Percentiles rank a stretch among this genome's conserved stretches.
phyloP scores from a whole-genome alignment of 352 stramenopile genomes.

The Phytophthora megakarya region DNA sequence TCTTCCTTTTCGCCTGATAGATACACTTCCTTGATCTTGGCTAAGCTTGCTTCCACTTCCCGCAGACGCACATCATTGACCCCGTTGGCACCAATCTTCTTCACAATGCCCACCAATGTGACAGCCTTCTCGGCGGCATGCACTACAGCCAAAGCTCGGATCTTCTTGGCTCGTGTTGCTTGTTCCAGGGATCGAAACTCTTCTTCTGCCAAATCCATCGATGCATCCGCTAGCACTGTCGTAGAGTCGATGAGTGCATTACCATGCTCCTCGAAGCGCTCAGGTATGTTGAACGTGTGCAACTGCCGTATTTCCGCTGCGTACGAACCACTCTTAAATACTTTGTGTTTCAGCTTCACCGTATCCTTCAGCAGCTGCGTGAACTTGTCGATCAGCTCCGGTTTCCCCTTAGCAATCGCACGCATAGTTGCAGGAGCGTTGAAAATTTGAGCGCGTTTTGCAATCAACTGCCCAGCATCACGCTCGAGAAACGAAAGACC shows the following conservation, averaged over 20 bases:
- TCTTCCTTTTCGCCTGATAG: conserved; percentile 69
- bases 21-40: conserved; percentile 64
- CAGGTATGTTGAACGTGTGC: conserved; percentile 60
- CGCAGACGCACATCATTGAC: conserved; percentile 56
- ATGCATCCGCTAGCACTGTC: conserved; percentile 58
- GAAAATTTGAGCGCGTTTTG: conserved; percentile 73
- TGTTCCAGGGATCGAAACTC: conserved; percentile 72
- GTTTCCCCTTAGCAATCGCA: conserved; percentile 74
- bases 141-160: conserved; percentile 69
- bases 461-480: conserved; percentile 72
- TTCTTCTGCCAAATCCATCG: conserved; percentile 80
- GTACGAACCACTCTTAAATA: conserved; percentile 84
- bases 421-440: conserved; percentile 72
- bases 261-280: conserved; percentile 77
- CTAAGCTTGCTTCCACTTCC: conserved; percentile 45
- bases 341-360: conserved; percentile 89
- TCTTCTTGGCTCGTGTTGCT: conserved; percentile 80
- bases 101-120: conserved; percentile 82
- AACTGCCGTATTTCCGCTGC: conserved; percentile 57
- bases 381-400: conserved; percentile 86
- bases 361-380: conserved; percentile 85
- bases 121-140: conserved; percentile 76
- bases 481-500: conserved; percentile 81
- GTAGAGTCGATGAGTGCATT: conserved; percentile 68
- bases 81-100: conserved; percentile 75